Percentiles rank a stretch among this genome's conserved stretches.
Evolutionary conservation across 805 yeast species (phyloP).

Genomic region (Maudiozyma bulderi): DNA sequence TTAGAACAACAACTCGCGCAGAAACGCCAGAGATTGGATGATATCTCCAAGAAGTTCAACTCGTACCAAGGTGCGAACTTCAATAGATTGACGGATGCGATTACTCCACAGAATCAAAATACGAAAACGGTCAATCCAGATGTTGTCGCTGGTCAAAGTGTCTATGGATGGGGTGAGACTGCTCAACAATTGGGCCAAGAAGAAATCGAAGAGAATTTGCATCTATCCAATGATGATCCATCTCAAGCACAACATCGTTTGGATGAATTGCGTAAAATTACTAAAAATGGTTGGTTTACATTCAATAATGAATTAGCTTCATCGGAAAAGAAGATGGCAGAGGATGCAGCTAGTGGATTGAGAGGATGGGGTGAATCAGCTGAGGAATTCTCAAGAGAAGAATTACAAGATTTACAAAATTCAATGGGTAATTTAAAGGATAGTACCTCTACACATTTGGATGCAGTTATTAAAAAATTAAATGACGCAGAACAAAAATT

Average conservation of each 20-base stretch:
- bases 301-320: conserved; percentile 13
- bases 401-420: conserved; percentile 28
- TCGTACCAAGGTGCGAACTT: conserved; percentile 12
- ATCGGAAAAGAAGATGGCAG: conserved; percentile 29
- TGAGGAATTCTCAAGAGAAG: conserved; percentile 35
- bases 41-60: conserved; percentile 10
- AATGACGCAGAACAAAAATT: conserved; percentile 1
- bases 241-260: conserved; percentile 11
- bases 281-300: conserved; percentile 30
- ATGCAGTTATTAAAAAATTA: neutral
- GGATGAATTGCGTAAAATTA: conserved; percentile 29
- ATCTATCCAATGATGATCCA: neutral
- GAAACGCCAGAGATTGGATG: conserved; percentile 14
- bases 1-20: conserved; percentile 6
- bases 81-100: conserved; percentile 20
- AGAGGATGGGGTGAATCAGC: conserved; percentile 42
- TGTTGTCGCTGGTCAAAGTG: conserved; percentile 29
- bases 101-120: conserved; percentile 5
- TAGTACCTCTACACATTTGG: neutral
- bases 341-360: conserved; percentile 29
- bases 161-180: conserved; percentile 40
- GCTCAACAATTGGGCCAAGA: conserved; percentile 34
- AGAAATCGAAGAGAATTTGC: conserved; percentile 23
- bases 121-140: conserved; percentile 4
- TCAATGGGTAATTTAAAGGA: conserved; percentile 29